Percentiles rank a stretch among this genome's conserved stretches.
phyloP scores from a whole-genome alignment of 352 stramenopile species.

The Globisporangium paroecandrum region DNA sequence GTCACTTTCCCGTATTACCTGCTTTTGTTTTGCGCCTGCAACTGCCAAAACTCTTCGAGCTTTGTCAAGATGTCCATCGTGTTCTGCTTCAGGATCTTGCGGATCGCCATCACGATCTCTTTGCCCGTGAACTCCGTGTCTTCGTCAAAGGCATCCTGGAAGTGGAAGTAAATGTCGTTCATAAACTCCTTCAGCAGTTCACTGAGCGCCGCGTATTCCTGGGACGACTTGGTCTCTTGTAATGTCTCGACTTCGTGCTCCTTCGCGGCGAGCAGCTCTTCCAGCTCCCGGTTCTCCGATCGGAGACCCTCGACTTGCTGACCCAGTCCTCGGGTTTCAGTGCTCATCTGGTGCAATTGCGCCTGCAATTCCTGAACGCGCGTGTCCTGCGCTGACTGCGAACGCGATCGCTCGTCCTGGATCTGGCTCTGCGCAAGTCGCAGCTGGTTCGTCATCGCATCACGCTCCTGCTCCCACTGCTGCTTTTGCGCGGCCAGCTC shows the following conservation, averaged over 20 bases:
- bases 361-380: constrained; percentile 45
- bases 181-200: constrained; percentile 83
- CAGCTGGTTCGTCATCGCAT: constrained; percentile 43
- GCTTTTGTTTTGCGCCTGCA: constrained; percentile 30
- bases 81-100: constrained; percentile 84
- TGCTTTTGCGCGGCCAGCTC: constrained; percentile 40
- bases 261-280: constrained; percentile 45
- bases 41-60: constrained; percentile 70
- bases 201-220: constrained; percentile 55
- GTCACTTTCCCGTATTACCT: background rate
- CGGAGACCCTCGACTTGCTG: constrained; percentile 45
- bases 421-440: constrained; percentile 49
- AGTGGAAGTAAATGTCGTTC: constrained; percentile 88
- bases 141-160: constrained; percentile 82
- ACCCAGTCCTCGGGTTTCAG: constrained; percentile 34
- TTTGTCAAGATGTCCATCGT: constrained; percentile 74
- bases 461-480: constrained; percentile 53
- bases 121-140: constrained; percentile 81
- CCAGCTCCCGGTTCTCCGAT: constrained; percentile 40
- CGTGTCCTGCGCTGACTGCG: constrained; percentile 40
- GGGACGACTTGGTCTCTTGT: constrained; percentile 40
- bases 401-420: constrained; percentile 56
- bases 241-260: constrained; percentile 48
- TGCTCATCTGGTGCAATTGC: constrained; percentile 44
- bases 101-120: constrained; percentile 77